phyloP scores from a whole-genome alignment of 106 monocot species.

The Iris macrosiphon region DNA sequence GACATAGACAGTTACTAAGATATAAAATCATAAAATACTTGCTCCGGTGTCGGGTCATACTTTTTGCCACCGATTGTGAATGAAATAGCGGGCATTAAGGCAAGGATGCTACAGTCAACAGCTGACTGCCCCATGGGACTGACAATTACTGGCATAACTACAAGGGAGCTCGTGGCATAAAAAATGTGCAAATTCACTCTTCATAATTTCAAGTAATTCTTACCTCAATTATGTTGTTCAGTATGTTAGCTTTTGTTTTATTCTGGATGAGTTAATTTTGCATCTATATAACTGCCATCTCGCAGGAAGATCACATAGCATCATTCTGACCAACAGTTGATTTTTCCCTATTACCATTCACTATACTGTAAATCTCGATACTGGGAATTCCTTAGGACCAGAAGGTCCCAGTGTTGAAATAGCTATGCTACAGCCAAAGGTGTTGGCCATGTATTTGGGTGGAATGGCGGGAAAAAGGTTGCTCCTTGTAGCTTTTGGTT shows the following conservation, averaged over 20 bases:
- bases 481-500: slow-evolving; percentile 70
- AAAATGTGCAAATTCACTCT: too few species aligned
- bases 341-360: too few species aligned
- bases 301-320: too few species aligned
- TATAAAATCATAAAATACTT: too few species aligned
- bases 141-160: slow-evolving; percentile 40
- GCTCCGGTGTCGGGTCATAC: slow-evolving; percentile 45
- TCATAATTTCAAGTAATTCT: too few species aligned
- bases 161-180: not conserved
- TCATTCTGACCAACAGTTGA: too few species aligned
- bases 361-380: too few species aligned
- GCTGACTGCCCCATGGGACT: slow-evolving; percentile 49
- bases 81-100: slow-evolving; percentile 45
- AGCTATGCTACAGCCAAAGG: slow-evolving; percentile 73
- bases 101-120: slow-evolving; percentile 35
- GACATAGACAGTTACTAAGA: too few species aligned
- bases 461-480: slow-evolving; percentile 36
- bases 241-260: too few species aligned
- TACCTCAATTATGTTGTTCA: too few species aligned
- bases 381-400: slow-evolving; percentile 79
- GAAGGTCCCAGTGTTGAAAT: slow-evolving; percentile 87
- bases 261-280: too few species aligned
- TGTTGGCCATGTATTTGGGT: slow-evolving; percentile 37
- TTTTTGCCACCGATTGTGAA: slow-evolving; percentile 54
- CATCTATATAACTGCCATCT: too few species aligned